phyloP scores from a whole-genome alignment of 2,329 filamentous ascomycete genomes.

The Raffaelea ambrosiae region DNA sequence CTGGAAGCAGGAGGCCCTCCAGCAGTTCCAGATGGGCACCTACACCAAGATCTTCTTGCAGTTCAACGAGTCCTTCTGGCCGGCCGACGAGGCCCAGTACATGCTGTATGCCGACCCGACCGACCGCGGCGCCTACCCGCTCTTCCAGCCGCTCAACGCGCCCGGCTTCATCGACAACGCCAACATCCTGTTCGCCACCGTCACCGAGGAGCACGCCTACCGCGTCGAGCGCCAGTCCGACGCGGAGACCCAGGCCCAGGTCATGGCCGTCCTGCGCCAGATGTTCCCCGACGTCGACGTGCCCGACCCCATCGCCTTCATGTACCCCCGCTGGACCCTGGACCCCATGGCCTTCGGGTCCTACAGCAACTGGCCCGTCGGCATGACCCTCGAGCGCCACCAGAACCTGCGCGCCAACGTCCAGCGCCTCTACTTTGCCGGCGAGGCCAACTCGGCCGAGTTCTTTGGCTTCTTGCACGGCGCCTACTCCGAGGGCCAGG shows the following conservation, averaged over 20 bases:
- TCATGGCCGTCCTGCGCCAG: constrained; percentile 1
- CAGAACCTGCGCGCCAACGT: constrained; percentile 5
- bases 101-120: constrained; percentile 3
- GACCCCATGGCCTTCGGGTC: constrained; percentile 1
- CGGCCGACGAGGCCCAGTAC: neutral
- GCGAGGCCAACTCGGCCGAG: constrained; percentile 6
- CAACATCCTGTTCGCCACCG: constrained; percentile 3
- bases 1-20: constrained; percentile 4
- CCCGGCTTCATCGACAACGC: constrained; percentile 2
- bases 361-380: constrained; percentile 6
- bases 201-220: neutral
- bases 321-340: constrained; percentile 3
- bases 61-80: constrained; percentile 6
- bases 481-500: constrained; percentile 2
- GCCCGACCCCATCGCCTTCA: neutral
- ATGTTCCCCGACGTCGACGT: constrained; percentile 4
- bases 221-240: constrained; percentile 4
- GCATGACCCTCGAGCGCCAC: constrained; percentile 4
- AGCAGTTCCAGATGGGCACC: constrained; percentile 6
- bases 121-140: constrained; percentile 1
- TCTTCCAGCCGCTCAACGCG: constrained; percentile 1
- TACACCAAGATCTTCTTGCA: constrained; percentile 6
- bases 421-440: constrained; percentile 4
- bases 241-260: neutral
- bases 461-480: constrained; percentile 6